These are phyloP conservation scores for Pterocarpus macrocarpus DNA, from an alignment of 306 rosid species.

Conservation along the genomic window DNA sequence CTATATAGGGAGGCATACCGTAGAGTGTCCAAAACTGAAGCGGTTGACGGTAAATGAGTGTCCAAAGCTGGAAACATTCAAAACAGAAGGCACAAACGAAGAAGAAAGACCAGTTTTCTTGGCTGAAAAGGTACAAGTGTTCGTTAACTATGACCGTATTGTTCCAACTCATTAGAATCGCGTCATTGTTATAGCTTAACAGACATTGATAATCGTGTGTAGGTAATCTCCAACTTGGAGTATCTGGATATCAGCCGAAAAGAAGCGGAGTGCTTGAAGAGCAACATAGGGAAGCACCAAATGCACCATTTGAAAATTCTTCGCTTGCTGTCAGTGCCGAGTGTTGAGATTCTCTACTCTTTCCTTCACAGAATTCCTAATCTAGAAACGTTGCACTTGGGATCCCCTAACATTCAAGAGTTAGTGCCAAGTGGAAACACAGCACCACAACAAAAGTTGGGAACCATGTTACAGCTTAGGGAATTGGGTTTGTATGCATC, in stretches of 20 bases:
- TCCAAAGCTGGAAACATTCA: not conserved
- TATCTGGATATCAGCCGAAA: not conserved
- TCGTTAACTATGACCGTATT: not conserved
- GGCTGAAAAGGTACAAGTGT: slow-evolving; percentile 18
- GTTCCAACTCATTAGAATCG: not conserved
- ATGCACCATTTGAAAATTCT: slow-evolving; percentile 12
- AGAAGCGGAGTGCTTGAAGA: not conserved
- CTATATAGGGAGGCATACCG: not conserved
- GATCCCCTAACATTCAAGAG: not conserved
- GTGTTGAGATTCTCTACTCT: not conserved
- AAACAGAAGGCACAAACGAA: not conserved
- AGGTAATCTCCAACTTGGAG: slow-evolving; percentile 37
- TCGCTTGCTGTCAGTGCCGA: rapidly evolving
- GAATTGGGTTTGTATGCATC: rapidly evolving
- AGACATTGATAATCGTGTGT: not conserved
- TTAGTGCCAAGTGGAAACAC: not conserved
- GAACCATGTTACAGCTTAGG: slow-evolving; percentile 26
- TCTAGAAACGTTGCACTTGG: not conserved
- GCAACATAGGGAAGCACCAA: not conserved
- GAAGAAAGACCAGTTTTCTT: not conserved
- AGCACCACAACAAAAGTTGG: not conserved
- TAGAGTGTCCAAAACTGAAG: slow-evolving; percentile 22
- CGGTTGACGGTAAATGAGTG: slow-evolving; percentile 26
- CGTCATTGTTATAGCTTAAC: not conserved
- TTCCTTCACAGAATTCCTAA: slow-evolving; percentile 42